These are phyloP conservation scores for Lentinula sp. DNA, from an alignment of 768 basidiomycete genomes.

Conservation along the genomic window DNA sequence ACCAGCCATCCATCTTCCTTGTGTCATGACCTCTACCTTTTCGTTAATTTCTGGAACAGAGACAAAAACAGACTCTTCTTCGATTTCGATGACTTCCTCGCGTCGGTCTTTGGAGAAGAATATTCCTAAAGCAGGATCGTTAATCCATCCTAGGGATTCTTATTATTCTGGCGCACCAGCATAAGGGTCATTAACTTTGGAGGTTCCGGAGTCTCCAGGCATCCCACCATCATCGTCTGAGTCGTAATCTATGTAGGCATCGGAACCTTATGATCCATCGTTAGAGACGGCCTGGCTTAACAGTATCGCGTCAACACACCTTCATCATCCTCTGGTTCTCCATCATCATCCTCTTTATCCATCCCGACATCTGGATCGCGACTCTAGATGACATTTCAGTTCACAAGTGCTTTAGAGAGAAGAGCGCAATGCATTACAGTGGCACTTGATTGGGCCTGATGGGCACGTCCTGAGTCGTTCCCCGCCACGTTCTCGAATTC, in stretches of 20 bases:
- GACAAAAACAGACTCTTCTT: slow-evolving; percentile 63
- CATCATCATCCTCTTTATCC: slow-evolving; percentile 18
- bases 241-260: slow-evolving; percentile 74
- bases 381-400: slow-evolving; percentile 29
- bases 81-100: slow-evolving; percentile 89
- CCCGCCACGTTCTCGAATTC: slow-evolving; percentile 63
- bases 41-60: slow-evolving; percentile 36
- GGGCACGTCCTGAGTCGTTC: background rate
- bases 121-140: slow-evolving; percentile 46
- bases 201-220: slow-evolving; percentile 29
- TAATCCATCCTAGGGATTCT: background rate
- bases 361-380: slow-evolving; percentile 9
- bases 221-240: slow-evolving; percentile 56
- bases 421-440: background rate
- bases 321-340: slow-evolving; percentile 42
- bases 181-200: slow-evolving; percentile 78
- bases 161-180: slow-evolving; percentile 44
- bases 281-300: background rate
- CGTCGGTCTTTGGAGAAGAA: slow-evolving; percentile 94
- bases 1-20: slow-evolving; percentile 96
- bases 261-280: slow-evolving; percentile 14
- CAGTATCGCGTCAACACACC: slow-evolving; percentile 21
- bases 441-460: background rate
- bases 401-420: background rate
- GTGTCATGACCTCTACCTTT: slow-evolving; percentile 64